Conservation (phyloP, 2,329 filamentous ascomycete genomes). For the Colletotrichum sp. region DNA sequence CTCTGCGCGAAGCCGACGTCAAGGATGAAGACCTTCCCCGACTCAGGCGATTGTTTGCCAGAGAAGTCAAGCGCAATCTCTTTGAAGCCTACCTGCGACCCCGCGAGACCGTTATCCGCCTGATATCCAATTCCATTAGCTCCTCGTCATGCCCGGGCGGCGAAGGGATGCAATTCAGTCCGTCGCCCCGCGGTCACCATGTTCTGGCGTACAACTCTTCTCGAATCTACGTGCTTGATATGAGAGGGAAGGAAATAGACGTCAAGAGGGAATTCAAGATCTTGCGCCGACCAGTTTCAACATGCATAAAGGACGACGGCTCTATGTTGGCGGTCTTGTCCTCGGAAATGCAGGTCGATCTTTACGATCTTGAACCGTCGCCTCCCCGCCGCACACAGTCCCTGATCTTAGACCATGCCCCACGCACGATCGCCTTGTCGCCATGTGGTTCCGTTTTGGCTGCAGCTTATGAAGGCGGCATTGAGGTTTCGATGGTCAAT, state of each 20-base stretch:
- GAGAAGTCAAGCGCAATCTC: conserved; percentile 76
- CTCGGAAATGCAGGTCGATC: conserved; percentile 81
- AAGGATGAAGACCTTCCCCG: conserved; percentile 57
- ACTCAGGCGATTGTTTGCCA: conserved; percentile 70
- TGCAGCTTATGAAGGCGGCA: conserved; percentile 85
- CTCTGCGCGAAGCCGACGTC: conserved; percentile 38
- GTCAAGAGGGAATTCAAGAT: conserved; percentile 83
- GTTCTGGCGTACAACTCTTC: conserved; percentile 86
- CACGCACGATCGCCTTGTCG: conserved; percentile 79
- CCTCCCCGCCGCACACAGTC: conserved; percentile 76
- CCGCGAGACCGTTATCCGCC: conserved; percentile 72
- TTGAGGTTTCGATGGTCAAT: conserved; percentile 81
- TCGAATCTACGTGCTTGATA: conserved; percentile 79
- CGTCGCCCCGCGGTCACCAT: conserved; percentile 76
- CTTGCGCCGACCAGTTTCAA: conserved; percentile 73
- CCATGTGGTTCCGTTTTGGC: conserved; percentile 83
- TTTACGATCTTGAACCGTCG: conserved; percentile 73
- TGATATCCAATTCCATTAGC: conserved; percentile 84
- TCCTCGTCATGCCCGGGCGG: conserved; percentile 83
- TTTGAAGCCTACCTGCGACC: conserved; percentile 79
- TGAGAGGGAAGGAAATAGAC: conserved; percentile 61
- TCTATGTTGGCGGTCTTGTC: conserved; percentile 79
- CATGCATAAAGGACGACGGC: conserved; percentile 81
- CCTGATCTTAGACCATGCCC: conserved; percentile 78
- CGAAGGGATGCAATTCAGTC: conserved; percentile 84